Percentiles rank a stretch among this genome's conserved stretches.
Evolutionary conservation across 1,139 yeast genomes (phyloP).

Genomic region (Blastobotrys arbuscula): DNA sequence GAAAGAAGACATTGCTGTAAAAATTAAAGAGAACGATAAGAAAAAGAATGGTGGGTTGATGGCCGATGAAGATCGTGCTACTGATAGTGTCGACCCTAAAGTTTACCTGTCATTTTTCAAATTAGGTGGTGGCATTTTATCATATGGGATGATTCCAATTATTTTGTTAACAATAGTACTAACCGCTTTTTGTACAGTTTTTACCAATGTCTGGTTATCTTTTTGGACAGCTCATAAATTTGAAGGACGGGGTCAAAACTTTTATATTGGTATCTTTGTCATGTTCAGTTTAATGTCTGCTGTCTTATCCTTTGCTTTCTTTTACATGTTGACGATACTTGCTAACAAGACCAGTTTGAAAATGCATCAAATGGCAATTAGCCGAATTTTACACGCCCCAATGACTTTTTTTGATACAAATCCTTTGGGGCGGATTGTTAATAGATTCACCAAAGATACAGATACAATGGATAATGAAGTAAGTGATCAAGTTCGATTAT

Average conservation of each 20-base stretch:
- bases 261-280: conserved; percentile 70
- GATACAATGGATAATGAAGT: conserved; percentile 74
- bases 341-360: conserved; percentile 40
- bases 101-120: conserved; percentile 50
- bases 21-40: conserved; percentile 22
- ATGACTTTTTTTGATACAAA: conserved; percentile 64
- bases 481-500: conserved; percentile 37
- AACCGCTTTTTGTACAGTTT: conserved; percentile 55
- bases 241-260: conserved; percentile 40
- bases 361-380: conserved; percentile 46
- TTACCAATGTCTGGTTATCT: conserved; percentile 78
- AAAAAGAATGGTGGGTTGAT: conserved; percentile 31
- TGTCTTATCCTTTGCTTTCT: conserved; percentile 39
- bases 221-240: conserved; percentile 71
- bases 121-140: conserved; percentile 51
- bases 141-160: conserved; percentile 39
- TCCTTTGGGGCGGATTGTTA: conserved; percentile 65
- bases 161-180: conserved; percentile 38
- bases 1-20: conserved; percentile 23
- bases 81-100: conserved; percentile 42
- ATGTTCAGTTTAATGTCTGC: conserved; percentile 42
- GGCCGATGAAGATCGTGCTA: conserved; percentile 45
- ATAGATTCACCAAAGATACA: conserved; percentile 76
- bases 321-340: conserved; percentile 44
- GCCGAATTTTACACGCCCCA: conserved; percentile 67